Conservation (phyloP, 2,329 filamentous ascomycete genomes). For the Alternaria triticimaculans region DNA sequence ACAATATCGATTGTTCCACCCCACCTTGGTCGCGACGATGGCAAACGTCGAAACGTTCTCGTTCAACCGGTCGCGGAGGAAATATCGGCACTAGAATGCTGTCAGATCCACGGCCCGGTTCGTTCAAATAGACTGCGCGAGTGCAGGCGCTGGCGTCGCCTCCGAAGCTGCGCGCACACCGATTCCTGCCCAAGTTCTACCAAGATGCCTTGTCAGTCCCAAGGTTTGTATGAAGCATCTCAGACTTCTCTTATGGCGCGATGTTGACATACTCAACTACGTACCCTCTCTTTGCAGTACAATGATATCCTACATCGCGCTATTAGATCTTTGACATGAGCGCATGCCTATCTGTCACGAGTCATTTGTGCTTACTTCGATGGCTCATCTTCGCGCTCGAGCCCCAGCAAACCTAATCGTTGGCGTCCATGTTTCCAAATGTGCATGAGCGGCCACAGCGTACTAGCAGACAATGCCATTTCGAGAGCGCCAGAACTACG, state of each 20-base stretch:
- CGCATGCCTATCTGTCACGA: background rate
- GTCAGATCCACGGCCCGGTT: background rate
- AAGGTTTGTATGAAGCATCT: background rate
- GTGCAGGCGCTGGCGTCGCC: background rate
- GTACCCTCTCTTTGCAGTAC: background rate
- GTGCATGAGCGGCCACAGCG: background rate
- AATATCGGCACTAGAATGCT: background rate
- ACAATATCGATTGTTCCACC: background rate
- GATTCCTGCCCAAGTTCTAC: background rate
- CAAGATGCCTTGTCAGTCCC: background rate
- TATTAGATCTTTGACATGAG: background rate
- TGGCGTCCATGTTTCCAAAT: background rate
- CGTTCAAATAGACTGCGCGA: background rate
- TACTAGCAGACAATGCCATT: background rate
- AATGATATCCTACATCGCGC: background rate
- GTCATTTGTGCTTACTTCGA: background rate
- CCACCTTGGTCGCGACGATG: background rate
- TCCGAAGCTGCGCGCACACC: background rate
- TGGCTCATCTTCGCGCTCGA: background rate
- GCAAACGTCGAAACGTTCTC: background rate
- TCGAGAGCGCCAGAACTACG: background rate
- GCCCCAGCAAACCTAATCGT: background rate
- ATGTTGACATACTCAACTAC: background rate
- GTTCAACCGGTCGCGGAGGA: background rate
- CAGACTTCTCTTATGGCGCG: background rate